These are phyloP conservation scores for Teunomyces atbi DNA, from an alignment of 805 yeast species.

Conservation along the genomic window DNA sequence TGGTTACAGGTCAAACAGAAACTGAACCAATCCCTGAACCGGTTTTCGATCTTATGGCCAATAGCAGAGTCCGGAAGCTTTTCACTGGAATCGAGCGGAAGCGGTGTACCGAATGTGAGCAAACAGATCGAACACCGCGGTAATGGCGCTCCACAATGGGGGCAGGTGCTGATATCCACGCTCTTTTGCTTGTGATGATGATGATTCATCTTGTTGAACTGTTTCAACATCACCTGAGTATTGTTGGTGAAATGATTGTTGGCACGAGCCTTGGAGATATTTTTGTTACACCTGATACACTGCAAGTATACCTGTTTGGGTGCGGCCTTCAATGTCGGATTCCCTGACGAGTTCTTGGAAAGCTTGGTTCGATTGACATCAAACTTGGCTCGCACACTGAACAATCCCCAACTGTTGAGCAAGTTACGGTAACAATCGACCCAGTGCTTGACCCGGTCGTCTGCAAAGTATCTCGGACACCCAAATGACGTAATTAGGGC, in stretches of 20 bases:
- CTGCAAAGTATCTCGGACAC: slow-evolving; percentile 78
- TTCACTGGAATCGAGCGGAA: slow-evolving; percentile 43
- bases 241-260: slow-evolving; percentile 15
- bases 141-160: slow-evolving; percentile 81
- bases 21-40: slow-evolving; percentile 81
- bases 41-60: slow-evolving; percentile 32
- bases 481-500: slow-evolving; percentile 78
- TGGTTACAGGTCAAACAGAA: slow-evolving; percentile 90
- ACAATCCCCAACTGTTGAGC: slow-evolving; percentile 78
- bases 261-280: slow-evolving; percentile 44
- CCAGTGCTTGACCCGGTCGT: slow-evolving; percentile 77
- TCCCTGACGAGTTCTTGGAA: slow-evolving; percentile 52
- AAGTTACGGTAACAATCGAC: slow-evolving; percentile 62
- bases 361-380: slow-evolving; percentile 75
- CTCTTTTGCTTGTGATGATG: slow-evolving; percentile 12
- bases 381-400: slow-evolving; percentile 75
- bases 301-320: slow-evolving; percentile 79
- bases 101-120: slow-evolving; percentile 68
- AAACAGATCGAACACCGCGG: slow-evolving; percentile 92
- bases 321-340: slow-evolving; percentile 44
- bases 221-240: slow-evolving; percentile 27
- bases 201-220: slow-evolving; percentile 30
- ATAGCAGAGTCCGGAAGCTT: slow-evolving; percentile 15
- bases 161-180: slow-evolving; percentile 49
- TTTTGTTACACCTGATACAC: slow-evolving; percentile 79